A percentile compares a stretch with the other conserved stretches of the same genome.
phyloP scores from a whole-genome alignment of 441 rosid genomes.

The Gossypium laxum region DNA sequence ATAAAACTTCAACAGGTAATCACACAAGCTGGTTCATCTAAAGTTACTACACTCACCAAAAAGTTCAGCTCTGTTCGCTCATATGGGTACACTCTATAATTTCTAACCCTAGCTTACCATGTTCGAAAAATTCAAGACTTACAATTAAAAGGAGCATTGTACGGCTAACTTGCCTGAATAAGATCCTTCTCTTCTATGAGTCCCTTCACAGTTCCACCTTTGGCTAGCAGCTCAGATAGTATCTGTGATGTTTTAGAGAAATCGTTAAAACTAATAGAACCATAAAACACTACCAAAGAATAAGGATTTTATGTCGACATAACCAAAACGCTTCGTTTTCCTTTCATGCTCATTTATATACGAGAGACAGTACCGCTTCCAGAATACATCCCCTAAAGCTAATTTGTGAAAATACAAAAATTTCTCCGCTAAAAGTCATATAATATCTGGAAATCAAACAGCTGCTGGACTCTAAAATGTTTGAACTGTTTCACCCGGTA shows the following conservation, averaged over 20 bases:
- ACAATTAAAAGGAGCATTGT: neutral
- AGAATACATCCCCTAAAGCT: too few species aligned
- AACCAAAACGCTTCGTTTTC: neutral
- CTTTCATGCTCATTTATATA: neutral
- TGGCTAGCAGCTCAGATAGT: conserved; percentile 66
- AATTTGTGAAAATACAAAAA: too few species aligned
- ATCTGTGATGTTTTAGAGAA: conserved; percentile 37
- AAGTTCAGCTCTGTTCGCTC: conserved; percentile 9
- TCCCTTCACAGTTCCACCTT: conserved; percentile 85
- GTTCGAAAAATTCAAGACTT: neutral
- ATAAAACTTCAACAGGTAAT: neutral
- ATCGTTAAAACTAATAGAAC: neutral
- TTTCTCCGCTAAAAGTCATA: too few species aligned
- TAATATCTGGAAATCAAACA: neutral
- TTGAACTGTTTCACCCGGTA: neutral
- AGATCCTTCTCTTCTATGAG: conserved; percentile 67
- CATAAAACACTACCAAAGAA: neutral
- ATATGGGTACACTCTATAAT: neutral
- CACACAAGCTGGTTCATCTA: neutral
- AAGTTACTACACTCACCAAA: neutral
- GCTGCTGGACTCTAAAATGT: neutral
- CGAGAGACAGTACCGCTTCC: neutral
- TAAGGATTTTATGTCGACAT: neutral
- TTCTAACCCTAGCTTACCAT: neutral
- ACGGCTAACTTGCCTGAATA: conserved; percentile 62